These are phyloP conservation scores for Phylloporus rhodoxanthus DNA, from an alignment of 768 basidiomycete genomes.

Conservation along the genomic window DNA sequence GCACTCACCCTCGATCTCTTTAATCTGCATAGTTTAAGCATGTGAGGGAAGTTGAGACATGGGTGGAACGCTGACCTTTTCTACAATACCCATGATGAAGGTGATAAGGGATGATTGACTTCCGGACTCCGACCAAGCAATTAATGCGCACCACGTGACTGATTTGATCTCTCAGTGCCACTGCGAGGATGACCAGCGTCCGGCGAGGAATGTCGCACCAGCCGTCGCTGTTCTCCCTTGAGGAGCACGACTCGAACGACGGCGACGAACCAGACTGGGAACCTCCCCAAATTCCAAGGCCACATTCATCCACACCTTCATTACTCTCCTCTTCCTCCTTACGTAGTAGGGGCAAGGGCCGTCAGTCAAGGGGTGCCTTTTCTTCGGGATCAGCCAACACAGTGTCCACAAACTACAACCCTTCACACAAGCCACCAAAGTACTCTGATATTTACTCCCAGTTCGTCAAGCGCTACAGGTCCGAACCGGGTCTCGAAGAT, in stretches of 20 bases:
- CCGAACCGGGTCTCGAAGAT: constrained; percentile 54
- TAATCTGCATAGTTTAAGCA: constrained; percentile 54
- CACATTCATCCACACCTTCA: constrained; percentile 17
- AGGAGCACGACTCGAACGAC: constrained; percentile 46
- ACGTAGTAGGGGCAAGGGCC: constrained; percentile 29
- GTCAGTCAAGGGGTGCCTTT: constrained; percentile 27
- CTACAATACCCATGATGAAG: constrained; percentile 80
- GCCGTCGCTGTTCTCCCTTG: constrained; percentile 64
- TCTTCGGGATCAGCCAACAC: constrained; percentile 26
- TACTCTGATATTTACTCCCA: constrained; percentile 70
- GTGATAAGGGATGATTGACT: background rate
- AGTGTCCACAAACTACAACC: constrained; percentile 26
- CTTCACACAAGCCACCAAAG: constrained; percentile 30
- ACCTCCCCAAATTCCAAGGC: constrained; percentile 29
- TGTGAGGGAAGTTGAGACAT: background rate
- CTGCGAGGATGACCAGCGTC: constrained; percentile 15
- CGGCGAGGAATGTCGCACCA: constrained; percentile 40
- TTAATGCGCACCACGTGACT: background rate
- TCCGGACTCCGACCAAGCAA: no score
- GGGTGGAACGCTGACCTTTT: constrained; percentile 58
- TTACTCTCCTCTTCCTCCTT: constrained; percentile 26
- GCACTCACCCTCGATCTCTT: constrained; percentile 86
- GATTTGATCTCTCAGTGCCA: background rate
- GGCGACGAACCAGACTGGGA: constrained; percentile 44
- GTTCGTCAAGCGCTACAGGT: constrained; percentile 71